These are phyloP conservation scores for Diaporthe nobilis DNA, from an alignment of 2,329 filamentous ascomycete genomes.

Conservation along the genomic window DNA sequence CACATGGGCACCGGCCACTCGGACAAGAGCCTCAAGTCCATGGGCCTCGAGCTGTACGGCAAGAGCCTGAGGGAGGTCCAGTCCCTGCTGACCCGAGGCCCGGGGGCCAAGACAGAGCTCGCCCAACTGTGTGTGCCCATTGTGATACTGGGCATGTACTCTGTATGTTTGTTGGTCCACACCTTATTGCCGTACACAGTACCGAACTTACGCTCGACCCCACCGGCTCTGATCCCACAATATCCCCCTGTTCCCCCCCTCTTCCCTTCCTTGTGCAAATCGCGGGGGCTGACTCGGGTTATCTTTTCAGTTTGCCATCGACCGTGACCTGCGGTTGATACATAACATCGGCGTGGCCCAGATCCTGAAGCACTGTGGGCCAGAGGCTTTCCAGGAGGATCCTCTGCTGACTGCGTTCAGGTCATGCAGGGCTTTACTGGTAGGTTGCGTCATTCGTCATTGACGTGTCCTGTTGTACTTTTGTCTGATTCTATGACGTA, in stretches of 20 bases:
- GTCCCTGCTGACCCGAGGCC: slow-evolving; percentile 31
- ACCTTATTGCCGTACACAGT: neutral
- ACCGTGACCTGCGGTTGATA: slow-evolving; percentile 47
- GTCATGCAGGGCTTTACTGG: slow-evolving; percentile 46
- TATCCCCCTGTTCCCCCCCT: slow-evolving; percentile 21
- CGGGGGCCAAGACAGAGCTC: slow-evolving; percentile 27
- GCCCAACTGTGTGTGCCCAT: slow-evolving; percentile 39
- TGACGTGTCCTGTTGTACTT: no score
- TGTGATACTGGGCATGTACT: slow-evolving; percentile 42
- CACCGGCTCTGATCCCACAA: slow-evolving; percentile 10
- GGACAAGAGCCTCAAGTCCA: slow-evolving; percentile 37
- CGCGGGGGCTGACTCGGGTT: slow-evolving; percentile 4
- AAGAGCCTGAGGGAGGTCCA: slow-evolving; percentile 39
- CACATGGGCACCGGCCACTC: slow-evolving; percentile 40
- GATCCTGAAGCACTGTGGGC: slow-evolving; percentile 48
- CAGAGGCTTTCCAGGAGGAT: slow-evolving; percentile 46
- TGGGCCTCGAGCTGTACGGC: slow-evolving; percentile 42
- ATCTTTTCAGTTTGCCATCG: slow-evolving; percentile 44
- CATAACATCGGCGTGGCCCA: slow-evolving; percentile 47
- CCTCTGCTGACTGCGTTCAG: slow-evolving; percentile 46
- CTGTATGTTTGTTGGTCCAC: slow-evolving; percentile 37
- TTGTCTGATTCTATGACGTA: slow-evolving; percentile 16
- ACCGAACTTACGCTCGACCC: neutral
- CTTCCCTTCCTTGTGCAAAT: neutral
- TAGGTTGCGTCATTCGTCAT: slow-evolving; percentile 12